These are phyloP conservation scores for Lipomyces starkeyi DNA, from an alignment of 805 yeast species.

Conservation along the genomic window DNA sequence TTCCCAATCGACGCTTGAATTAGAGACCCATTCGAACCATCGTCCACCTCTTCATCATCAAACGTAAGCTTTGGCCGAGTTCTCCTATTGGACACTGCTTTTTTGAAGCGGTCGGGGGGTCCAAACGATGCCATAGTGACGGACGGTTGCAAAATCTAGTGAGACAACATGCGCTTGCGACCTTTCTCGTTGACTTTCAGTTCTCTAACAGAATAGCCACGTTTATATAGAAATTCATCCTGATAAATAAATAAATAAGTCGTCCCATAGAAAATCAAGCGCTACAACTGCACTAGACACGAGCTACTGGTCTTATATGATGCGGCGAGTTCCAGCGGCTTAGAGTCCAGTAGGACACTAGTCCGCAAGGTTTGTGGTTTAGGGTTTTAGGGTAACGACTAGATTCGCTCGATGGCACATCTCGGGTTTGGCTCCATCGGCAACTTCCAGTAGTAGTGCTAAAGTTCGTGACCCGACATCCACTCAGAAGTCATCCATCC, in stretches of 20 bases:
- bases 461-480: constrained; percentile 1
- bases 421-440: neutral
- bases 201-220: neutral
- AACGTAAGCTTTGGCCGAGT: constrained; percentile 22
- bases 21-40: neutral
- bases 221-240: neutral
- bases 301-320: too few relatives aligned
- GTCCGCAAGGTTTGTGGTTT: neutral
- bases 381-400: neutral
- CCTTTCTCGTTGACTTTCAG: neutral
- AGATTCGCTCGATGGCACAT: neutral
- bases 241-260: neutral
- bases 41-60: constrained; percentile 26
- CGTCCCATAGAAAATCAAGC: neutral
- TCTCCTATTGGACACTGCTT: constrained; percentile 24
- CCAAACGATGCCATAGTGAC: constrained; percentile 9
- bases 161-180: neutral
- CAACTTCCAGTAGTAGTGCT: neutral
- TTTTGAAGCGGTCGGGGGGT: constrained; percentile 19
- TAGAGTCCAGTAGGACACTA: neutral
- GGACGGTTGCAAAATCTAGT: neutral
- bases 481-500: constrained; percentile 2
- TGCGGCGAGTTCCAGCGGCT: neutral
- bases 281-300: neutral
- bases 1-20: neutral